phyloP scores from a whole-genome alignment of 257 asterid species.

The Gentiana macrophylla region DNA sequence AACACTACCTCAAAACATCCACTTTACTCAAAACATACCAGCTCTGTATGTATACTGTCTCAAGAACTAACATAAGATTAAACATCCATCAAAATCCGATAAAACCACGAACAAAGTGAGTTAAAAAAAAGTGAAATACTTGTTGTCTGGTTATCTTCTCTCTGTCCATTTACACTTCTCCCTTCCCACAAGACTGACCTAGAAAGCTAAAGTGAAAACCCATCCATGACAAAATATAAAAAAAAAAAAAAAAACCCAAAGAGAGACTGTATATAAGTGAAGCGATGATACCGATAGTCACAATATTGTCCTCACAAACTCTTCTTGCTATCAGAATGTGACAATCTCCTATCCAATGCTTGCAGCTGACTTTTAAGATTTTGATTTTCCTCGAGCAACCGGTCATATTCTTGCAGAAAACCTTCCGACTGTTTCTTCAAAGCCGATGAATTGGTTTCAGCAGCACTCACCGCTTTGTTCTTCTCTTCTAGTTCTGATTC shows the following conservation, averaged over 20 bases:
- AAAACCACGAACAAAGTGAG: neutral
- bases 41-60: too few relatives aligned
- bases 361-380: slow-evolving; percentile 65
- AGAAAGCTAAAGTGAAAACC: neutral
- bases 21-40: too few relatives aligned
- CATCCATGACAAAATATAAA: neutral
- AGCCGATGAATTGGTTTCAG: slow-evolving; percentile 70
- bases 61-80: too few relatives aligned
- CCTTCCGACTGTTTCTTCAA: slow-evolving; percentile 84
- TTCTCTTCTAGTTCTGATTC: slow-evolving; percentile 50
- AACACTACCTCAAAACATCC: too few relatives aligned
- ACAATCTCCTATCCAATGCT: slow-evolving; percentile 50
- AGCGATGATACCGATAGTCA: neutral
- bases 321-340: slow-evolving; percentile 71
- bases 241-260: neutral
- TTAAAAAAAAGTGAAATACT: too few relatives aligned
- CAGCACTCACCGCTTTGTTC: slow-evolving; percentile 41
- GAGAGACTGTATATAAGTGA: neutral
- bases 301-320: slow-evolving; percentile 22
- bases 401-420: slow-evolving; percentile 75
- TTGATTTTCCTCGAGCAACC: slow-evolving; percentile 81
- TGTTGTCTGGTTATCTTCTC: neutral
- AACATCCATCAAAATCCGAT: neutral
- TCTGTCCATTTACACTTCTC: neutral
- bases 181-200: neutral